phyloP scores from a whole-genome alignment of 352 stramenopile species.

The Phytophthora constricta region DNA sequence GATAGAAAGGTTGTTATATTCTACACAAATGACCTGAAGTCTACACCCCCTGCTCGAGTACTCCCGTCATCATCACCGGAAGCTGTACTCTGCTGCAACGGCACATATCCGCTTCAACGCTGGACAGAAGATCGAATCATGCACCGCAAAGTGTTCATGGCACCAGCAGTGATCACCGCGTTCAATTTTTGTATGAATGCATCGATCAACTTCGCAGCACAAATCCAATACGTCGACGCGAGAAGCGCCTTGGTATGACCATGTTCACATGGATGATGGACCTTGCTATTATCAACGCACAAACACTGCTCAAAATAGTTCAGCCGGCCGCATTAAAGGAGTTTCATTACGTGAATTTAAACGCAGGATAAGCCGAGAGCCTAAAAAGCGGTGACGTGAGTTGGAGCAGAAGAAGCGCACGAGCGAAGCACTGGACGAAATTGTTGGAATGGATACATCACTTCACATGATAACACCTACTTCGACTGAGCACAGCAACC shows the following conservation, averaged over 20 bases:
- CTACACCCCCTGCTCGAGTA: neutral
- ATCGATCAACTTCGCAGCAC: too few species aligned
- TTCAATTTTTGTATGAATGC: slow-evolving; percentile 21
- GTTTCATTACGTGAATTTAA: slow-evolving; percentile 14
- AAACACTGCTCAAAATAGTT: slow-evolving; percentile 2
- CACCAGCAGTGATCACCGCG: slow-evolving; percentile 2
- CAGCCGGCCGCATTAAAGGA: neutral
- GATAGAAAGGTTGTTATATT: slow-evolving; percentile 26
- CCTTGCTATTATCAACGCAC: too few species aligned
- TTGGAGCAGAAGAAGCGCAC: too few species aligned
- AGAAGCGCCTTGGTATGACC: too few species aligned
- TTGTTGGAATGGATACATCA: too few species aligned
- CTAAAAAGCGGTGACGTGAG: neutral
- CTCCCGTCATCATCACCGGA: slow-evolving; percentile 1
- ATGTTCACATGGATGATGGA: too few species aligned
- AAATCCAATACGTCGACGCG: too few species aligned
- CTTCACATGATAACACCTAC: too few species aligned
- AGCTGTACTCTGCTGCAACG: slow-evolving; percentile 18
- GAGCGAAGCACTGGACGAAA: too few species aligned
- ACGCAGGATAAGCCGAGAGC: neutral
- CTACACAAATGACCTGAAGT: slow-evolving; percentile 17
- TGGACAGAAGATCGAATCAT: slow-evolving; percentile 21
- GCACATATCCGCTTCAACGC: neutral
- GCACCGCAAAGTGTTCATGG: slow-evolving; percentile 14
- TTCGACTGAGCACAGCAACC: slow-evolving; percentile 19